Percentiles rank a stretch among this genome's conserved stretches.
These are phyloP conservation scores for Cyanodermella asteris DNA, from an alignment of 2,329 filamentous ascomycete species.

Conservation along the genomic window DNA sequence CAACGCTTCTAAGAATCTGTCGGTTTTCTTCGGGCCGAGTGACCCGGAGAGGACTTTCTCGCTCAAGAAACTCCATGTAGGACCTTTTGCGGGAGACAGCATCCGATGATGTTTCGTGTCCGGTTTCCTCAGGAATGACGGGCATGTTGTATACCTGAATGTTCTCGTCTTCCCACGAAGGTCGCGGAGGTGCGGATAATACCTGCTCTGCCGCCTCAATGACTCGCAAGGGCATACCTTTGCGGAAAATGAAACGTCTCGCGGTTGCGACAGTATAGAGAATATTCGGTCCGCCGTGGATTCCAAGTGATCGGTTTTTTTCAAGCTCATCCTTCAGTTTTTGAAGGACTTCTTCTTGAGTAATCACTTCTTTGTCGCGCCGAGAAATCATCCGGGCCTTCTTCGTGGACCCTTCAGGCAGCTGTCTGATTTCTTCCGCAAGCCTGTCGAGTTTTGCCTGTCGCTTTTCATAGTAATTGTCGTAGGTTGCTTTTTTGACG, in stretches of 20 bases:
- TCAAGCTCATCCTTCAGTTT: conserved; percentile 1
- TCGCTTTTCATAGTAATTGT: too few species aligned
- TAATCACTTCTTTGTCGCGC: too few species aligned
- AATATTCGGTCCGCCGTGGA: conserved; percentile 66
- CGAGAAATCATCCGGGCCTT: too few species aligned
- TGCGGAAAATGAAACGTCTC: conserved; percentile 67
- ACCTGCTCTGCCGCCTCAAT: conserved; percentile 32
- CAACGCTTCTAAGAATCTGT: conserved; percentile 35
- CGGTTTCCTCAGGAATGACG: conserved; percentile 15
- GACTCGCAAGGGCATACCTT: conserved; percentile 50
- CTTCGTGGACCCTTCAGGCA: too few species aligned
- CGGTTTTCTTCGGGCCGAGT: conserved; percentile 20
- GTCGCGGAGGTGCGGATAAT: conserved; percentile 14
- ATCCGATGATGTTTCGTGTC: too few species aligned
- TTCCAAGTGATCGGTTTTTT: conserved; percentile 24
- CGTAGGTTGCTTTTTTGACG: too few species aligned
- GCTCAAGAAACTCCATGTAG: too few species aligned
- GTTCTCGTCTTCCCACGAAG: conserved; percentile 54
- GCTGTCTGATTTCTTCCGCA: conserved; percentile 9
- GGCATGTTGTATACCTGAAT: conserved; percentile 73
- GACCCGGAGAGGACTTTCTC: conserved; percentile 9
- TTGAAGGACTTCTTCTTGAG: too few species aligned
- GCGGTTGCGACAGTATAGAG: conserved; percentile 62
- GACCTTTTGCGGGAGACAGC: too few species aligned
- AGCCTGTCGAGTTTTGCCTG: too few species aligned